These are phyloP conservation scores for Hypomontagnella monticulosa DNA, from an alignment of 495 filamentous ascomycete species.

Conservation along the genomic window DNA sequence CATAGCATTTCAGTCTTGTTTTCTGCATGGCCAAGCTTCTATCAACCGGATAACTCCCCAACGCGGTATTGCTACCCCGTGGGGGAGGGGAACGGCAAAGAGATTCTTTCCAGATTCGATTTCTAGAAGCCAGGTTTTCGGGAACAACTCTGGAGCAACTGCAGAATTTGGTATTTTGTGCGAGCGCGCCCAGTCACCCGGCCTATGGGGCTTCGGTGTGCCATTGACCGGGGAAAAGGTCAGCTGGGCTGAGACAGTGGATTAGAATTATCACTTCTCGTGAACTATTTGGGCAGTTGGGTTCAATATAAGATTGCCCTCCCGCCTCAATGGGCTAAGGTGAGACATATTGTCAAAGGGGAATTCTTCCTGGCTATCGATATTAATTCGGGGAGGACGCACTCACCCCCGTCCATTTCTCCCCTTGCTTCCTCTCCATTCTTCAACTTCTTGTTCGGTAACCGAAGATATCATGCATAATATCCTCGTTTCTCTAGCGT, in stretches of 20 bases:
- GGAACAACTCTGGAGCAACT: slow-evolving; percentile 16
- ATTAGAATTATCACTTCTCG: not conserved
- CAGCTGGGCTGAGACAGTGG: slow-evolving; percentile 21
- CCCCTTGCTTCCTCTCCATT: not conserved
- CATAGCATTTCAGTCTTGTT: slow-evolving; percentile 28
- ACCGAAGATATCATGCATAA: slow-evolving; percentile 36
- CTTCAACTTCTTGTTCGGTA: not conserved
- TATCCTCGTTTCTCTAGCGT: slow-evolving; percentile 35
- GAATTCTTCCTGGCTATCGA: not conserved
- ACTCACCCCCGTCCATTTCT: not conserved
- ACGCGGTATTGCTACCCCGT: slow-evolving; percentile 25
- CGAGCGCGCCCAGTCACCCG: slow-evolving; percentile 8
- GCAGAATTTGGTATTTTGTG: slow-evolving; percentile 23
- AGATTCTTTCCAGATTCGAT: slow-evolving; percentile 18
- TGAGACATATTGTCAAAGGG: not conserved
- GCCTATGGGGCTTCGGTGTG: not conserved
- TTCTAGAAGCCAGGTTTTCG: slow-evolving; percentile 17
- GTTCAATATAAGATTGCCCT: slow-evolving; percentile 27
- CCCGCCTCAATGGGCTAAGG: not conserved
- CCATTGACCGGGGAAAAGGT: not conserved
- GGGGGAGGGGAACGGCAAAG: slow-evolving; percentile 12
- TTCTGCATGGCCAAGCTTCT: slow-evolving; percentile 26
- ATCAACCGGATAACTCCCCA: slow-evolving; percentile 13
- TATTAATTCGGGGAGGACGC: slow-evolving; percentile 1
- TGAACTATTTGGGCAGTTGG: not conserved